Base-by-base conservation (phyloP, 148 eudicot species). In the Amaranthus palmeri region DNA sequence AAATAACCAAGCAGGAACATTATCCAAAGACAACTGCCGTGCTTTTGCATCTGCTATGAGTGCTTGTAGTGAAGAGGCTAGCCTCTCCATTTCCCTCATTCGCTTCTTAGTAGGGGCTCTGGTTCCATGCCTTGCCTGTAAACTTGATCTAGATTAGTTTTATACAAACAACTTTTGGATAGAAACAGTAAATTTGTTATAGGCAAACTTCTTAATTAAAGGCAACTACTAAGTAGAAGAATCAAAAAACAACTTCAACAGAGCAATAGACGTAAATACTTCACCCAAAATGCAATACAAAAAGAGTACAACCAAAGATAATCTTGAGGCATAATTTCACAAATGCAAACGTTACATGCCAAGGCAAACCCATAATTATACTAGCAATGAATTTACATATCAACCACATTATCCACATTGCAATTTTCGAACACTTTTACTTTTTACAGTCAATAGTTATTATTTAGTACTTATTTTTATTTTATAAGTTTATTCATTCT, bases 91-190 rank as follows among this genome's bases (percentile, higher is more conserved):
- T 74, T 84, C 91, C 82, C 72, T 85, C 76, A 88, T 72, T 74
- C 82, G 86, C 74, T 90, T 90, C 91, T 88, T 95, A 17, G 99
- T 95, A 57, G 99, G 99, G 70, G 99, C 85, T 74, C 97, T 88
- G 63, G 99, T 92, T 72, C 99, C 99, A 81, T 95, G 99, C 72
- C 99, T 84, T 66, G 97, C 97, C 99, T 95, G 81, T 70, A 7
- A 78, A 67, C 40, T 47, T 51, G 65, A 40, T 25, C 76, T 80
- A 69, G 10, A 49, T 61, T 50, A 74, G 45, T 25, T 52, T 50
- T 42, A 4, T 17, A 64, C 4, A 54, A 8, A 18, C 0, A 10
- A 60, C 2, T 36, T 41, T 4, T 41, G 13, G 6, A 44, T 43
- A 62, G 18, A 18, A 8, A 14, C n/a, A 53, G 47, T n/a, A 69